These are phyloP conservation scores for Venturia nashicola DNA, from an alignment of 2,329 filamentous ascomycete species.

Conservation along the genomic window DNA sequence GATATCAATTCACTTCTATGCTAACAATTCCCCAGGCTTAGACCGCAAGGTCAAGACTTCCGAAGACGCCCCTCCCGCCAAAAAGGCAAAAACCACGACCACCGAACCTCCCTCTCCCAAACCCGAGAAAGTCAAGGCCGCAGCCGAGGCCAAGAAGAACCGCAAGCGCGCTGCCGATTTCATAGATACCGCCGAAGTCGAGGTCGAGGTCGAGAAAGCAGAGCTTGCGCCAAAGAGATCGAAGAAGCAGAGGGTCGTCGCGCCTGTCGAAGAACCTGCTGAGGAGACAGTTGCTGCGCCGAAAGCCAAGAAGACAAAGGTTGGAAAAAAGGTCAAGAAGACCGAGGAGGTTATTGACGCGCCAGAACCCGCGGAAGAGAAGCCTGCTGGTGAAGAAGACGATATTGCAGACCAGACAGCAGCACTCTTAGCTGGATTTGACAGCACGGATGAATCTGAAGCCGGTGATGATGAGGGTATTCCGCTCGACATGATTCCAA, in stretches of 20 bases:
- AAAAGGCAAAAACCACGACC: constrained; percentile 15
- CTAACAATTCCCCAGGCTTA: constrained; percentile 12
- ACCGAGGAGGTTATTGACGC: constrained; percentile 9
- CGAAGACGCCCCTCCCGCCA: constrained; percentile 13
- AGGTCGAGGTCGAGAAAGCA: constrained; percentile 13
- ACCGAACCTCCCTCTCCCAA: constrained; percentile 6
- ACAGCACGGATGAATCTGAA: constrained; percentile 32
- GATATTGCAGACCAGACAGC: constrained; percentile 25
- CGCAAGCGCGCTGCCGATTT: constrained; percentile 26
- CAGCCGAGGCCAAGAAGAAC: constrained; percentile 10
- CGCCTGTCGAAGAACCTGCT: constrained; percentile 10
- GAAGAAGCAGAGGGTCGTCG: constrained; percentile 21
- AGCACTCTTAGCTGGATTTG: constrained; percentile 39
- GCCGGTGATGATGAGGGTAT: constrained; percentile 25
- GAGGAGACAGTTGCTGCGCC: constrained; percentile 4
- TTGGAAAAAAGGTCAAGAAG: constrained; percentile 12
- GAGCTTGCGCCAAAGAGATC: constrained; percentile 22
- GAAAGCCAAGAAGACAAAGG: constrained; percentile 14
- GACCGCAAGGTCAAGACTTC: constrained; percentile 5
- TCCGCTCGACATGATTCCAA: constrained; percentile 23
- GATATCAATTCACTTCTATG: not conserved
- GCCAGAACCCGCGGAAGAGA: constrained; percentile 6
- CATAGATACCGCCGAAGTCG: constrained; percentile 17
- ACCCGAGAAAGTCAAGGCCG: constrained; percentile 15
- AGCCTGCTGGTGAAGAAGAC: constrained; percentile 18